phyloP scores from a whole-genome alignment of 78 protist genomes.

The Mantamonas sphyraenae region DNA sequence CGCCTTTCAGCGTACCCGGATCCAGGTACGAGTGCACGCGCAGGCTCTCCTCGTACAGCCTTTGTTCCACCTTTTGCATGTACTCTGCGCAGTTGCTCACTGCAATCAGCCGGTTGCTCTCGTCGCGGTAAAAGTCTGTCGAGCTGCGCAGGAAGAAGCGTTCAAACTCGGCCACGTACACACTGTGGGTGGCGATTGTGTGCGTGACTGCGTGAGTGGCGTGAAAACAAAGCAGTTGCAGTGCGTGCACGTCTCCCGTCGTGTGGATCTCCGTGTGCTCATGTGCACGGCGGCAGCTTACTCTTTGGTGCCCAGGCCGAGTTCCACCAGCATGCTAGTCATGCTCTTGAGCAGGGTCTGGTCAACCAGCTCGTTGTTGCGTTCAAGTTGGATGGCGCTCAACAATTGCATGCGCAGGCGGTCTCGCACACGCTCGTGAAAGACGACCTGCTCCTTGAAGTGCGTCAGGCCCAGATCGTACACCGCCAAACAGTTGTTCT shows the following conservation, averaged over 20 bases:
- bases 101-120: constrained; percentile 5
- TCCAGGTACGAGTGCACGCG: constrained; percentile 49
- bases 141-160: no score
- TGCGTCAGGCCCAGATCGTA: constrained; percentile 64
- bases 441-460: constrained; percentile 31
- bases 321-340: constrained; percentile 41
- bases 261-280: no score
- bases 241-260: no score
- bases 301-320: constrained; percentile 33
- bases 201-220: no score
- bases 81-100: constrained; percentile 38
- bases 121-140: constrained; percentile 58
- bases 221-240: no score
- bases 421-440: constrained; percentile 15
- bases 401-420: constrained; percentile 29
- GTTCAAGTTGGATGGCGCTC: constrained; percentile 40
- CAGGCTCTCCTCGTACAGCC: constrained; percentile 49
- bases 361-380: constrained; percentile 26
- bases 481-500: background rate
- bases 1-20: no score
- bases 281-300: constrained; percentile 32
- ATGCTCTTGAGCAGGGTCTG: constrained; percentile 13
- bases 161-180: no score
- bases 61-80: constrained; percentile 37
- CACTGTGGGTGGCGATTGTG: no score